Percentiles rank a stretch among this genome's conserved stretches.
Evolutionary conservation across 208 protist genomes (phyloP).

Genomic region (Acanthamoeba triangularis): DNA sequence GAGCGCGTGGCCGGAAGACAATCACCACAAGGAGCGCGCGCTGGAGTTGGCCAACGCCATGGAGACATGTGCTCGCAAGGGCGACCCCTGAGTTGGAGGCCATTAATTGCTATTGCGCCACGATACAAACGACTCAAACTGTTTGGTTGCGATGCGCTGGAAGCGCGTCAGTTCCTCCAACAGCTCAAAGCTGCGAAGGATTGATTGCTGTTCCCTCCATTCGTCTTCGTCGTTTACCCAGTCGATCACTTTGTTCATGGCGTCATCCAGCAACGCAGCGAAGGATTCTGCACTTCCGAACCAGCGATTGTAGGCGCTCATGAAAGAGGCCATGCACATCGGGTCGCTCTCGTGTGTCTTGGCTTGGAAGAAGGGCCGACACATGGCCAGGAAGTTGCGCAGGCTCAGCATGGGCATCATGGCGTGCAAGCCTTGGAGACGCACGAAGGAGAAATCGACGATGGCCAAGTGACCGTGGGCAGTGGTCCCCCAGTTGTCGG

Average conservation of each 20-base stretch:
- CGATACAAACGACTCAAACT: neutral
- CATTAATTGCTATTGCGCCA: too few species aligned
- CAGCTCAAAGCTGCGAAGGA: neutral
- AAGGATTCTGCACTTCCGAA: neutral
- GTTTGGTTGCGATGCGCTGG: neutral
- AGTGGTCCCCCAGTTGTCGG: neutral
- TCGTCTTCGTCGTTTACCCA: neutral
- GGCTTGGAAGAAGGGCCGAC: neutral
- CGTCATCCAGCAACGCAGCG: neutral
- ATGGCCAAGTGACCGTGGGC: neutral
- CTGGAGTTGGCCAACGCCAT: too few species aligned
- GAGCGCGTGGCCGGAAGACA: too few species aligned
- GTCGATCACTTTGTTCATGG: neutral
- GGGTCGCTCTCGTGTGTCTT: neutral
- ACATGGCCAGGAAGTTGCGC: neutral
- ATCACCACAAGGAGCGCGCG: too few species aligned
- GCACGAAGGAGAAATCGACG: neutral
- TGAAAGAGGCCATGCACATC: neutral
- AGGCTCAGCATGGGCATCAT: neutral
- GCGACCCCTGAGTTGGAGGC: neutral
- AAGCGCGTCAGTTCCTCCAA: neutral
- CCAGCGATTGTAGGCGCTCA: neutral
- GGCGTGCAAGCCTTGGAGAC: neutral
- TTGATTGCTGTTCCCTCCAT: neutral
- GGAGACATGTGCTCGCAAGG: too few species aligned